Base-by-base conservation (phyloP, 2,329 filamentous ascomycete species). In the Aspergillus sp. region DNA sequence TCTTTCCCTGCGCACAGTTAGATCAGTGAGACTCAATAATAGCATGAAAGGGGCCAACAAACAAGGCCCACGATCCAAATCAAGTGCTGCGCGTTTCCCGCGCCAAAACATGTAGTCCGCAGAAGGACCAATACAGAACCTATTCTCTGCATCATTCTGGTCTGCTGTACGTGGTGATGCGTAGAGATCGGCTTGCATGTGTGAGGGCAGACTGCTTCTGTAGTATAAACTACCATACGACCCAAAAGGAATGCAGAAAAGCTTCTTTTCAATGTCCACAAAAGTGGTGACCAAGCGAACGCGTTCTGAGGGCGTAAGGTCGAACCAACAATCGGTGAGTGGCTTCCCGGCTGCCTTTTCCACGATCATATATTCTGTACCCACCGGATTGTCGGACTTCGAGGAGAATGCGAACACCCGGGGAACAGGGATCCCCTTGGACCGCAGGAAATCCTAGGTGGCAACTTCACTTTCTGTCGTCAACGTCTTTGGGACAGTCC, bases 331-430 rank as follows among this genome's bases (percentile, higher is more conserved):
- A 29, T 40, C 46, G 33, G 56, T 48, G 5, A 49, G 28, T 11
- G 43, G 40, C 19, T 51, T 45, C 8, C 58, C 57, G 29, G 46
- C 12, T 8, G 53, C 43, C 44, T 55, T 39, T 35, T 52, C 45
- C 56, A 60, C 48, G 8, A 60, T 47, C 6, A 60, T 59, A 40
- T 60, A 59, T 33, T 61, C 59, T 0, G 47, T 45, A n/a, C 58
- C 55, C 33, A 57, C 51, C 9, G 49, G n/a, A 34, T 59, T 60
- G 10, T 54, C 43, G 4, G 34, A 27, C 27, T 48, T 47, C 10
- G 52, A 49, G 12, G 49, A 58, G 49, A 60, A 2, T 44, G 19
- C 51, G 49, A 53, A 53, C 7, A 61, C 40, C 35, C 51, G 27
- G n/a, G 49, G 48, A 2, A 54, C 51, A 1, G 51, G 52, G 4